phyloP scores from a whole-genome alignment of 225 moss, liverwort and hornwort species.

The Marchantia polymorpha region DNA sequence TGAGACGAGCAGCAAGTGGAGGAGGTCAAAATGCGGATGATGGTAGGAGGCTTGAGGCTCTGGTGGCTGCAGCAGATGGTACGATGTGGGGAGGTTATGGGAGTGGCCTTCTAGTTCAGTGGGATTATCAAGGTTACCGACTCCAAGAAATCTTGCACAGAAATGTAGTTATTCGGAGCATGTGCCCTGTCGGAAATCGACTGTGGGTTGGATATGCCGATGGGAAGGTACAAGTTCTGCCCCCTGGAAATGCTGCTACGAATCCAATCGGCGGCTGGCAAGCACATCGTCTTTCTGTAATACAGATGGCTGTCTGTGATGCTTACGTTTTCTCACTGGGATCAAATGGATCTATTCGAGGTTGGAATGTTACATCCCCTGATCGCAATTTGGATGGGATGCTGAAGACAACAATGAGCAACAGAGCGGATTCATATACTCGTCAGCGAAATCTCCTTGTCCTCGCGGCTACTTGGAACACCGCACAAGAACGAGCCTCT shows the following conservation, averaged over 20 bases:
- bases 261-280: slow-evolving; percentile 49
- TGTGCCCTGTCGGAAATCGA: slow-evolving; percentile 77
- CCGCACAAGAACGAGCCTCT: slow-evolving; percentile 77
- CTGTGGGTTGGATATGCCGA: slow-evolving; percentile 92
- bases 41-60: slow-evolving; percentile 65
- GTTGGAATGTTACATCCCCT: slow-evolving; percentile 77
- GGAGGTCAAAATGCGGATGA: slow-evolving; percentile 61
- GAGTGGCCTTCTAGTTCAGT: slow-evolving; percentile 75
- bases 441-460: slow-evolving; percentile 65
- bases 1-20: slow-evolving; percentile 84
- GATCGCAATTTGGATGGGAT: slow-evolving; percentile 52
- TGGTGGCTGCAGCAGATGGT: slow-evolving; percentile 77
- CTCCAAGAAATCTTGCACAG: slow-evolving; percentile 40
- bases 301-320: slow-evolving; percentile 73
- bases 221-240: slow-evolving; percentile 73
- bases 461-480: slow-evolving; percentile 90
- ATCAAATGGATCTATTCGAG: slow-evolving; percentile 81
- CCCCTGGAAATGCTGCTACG: slow-evolving; percentile 43
- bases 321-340: slow-evolving; percentile 74
- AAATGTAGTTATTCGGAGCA: slow-evolving; percentile 60
- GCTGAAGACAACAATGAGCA: slow-evolving; percentile 45
- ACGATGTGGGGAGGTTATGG: slow-evolving; percentile 95
- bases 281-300: slow-evolving; percentile 60
- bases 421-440: slow-evolving; percentile 64
- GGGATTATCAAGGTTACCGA: slow-evolving; percentile 73